A percentile compares a stretch with the other conserved stretches of the same genome.
Conservation (phyloP, 192 early-diverging fungal species). For the Backusella macrospora region DNA sequence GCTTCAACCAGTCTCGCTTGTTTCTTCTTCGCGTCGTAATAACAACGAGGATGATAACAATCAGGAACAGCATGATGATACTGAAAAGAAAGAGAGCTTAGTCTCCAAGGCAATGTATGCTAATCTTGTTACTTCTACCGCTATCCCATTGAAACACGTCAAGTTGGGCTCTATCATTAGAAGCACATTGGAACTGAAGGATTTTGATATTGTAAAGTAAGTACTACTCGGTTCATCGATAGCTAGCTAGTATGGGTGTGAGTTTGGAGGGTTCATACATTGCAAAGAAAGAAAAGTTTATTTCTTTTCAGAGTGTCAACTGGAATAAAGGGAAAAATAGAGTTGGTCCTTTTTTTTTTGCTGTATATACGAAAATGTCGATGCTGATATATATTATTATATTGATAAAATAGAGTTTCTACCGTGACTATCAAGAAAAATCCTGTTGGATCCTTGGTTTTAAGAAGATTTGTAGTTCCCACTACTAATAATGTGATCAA, state of each 20-base stretch:
- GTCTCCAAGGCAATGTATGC: slow-evolving; percentile 40
- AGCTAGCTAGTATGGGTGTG: neutral
- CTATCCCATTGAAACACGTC: slow-evolving; percentile 50
- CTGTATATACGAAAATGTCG: neutral
- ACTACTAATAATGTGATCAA: slow-evolving; percentile 26
- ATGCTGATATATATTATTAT: neutral
- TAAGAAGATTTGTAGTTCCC: slow-evolving; percentile 20
- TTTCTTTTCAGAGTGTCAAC: too few species aligned
- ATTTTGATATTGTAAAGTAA: slow-evolving; percentile 57
- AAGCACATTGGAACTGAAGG: slow-evolving; percentile 47
- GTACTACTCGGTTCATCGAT: slow-evolving; percentile 7
- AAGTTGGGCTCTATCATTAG: slow-evolving; percentile 43
- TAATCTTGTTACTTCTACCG: slow-evolving; percentile 31
- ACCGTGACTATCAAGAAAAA: slow-evolving; percentile 15
- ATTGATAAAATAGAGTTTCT: slow-evolving; percentile 20
- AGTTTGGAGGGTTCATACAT: neutral
- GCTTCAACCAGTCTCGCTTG: slow-evolving; percentile 42
- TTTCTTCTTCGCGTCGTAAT: neutral
- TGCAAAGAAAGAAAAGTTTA: too few species aligned
- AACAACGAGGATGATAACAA: neutral
- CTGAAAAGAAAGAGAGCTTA: slow-evolving; percentile 28
- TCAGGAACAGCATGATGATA: slow-evolving; percentile 42
- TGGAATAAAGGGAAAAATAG: too few species aligned
- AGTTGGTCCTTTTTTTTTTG: slow-evolving; percentile 5
- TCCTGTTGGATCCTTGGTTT: slow-evolving; percentile 3